Base-by-base conservation (phyloP, 2,329 filamentous ascomycete genomes). In the Ascosphaera aggregata region DNA sequence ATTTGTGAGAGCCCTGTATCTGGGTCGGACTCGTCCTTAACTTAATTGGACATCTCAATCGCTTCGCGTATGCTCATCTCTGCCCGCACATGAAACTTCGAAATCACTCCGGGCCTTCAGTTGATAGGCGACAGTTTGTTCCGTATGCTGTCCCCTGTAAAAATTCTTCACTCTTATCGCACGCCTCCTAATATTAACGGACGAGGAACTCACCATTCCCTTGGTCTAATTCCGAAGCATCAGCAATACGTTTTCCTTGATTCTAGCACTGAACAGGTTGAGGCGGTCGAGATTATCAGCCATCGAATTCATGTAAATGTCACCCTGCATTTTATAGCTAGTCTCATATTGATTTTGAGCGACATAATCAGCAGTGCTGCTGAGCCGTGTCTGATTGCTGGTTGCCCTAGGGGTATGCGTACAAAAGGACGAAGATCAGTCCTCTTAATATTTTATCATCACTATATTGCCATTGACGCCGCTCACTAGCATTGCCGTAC, bases 21-120 rank as follows among this genome's bases (percentile, higher is more conserved):
- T 1, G 84, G 84, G 61, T 93, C 84, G 16, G 76, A 84, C 59
- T 91, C 80, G 60, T 93, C 84, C 55, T 92, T 79, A 39, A 92
- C 69, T 0, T 78, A 82, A 67, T 92, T 81, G 51, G 92, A 75
- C 59, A 82, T 85, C 68, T 91, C 80, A 61, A 92, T 89, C 16
- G 84, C 84, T 55, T 91, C 66, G 84, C 82, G 92, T 54, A 92
- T 67, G 44, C 75, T 77, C 79, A 92, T 81, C 56, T 78, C 67
- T 13, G 76, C 72, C 40, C 78, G 71, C 1, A 69, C 69, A 43
- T 73, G 69, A 45, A 65, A 66, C 56, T 73, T 62, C n/a, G 61
- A 82, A 80, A 40, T 67, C 62, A 48, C 77, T 73, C 40, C 84
- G 79, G 11, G 79, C 80, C 45, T 74, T 72, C 34, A 91, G 66